Conservation (phyloP, 495 filamentous ascomycete genomes). For the Podospora conica region DNA sequence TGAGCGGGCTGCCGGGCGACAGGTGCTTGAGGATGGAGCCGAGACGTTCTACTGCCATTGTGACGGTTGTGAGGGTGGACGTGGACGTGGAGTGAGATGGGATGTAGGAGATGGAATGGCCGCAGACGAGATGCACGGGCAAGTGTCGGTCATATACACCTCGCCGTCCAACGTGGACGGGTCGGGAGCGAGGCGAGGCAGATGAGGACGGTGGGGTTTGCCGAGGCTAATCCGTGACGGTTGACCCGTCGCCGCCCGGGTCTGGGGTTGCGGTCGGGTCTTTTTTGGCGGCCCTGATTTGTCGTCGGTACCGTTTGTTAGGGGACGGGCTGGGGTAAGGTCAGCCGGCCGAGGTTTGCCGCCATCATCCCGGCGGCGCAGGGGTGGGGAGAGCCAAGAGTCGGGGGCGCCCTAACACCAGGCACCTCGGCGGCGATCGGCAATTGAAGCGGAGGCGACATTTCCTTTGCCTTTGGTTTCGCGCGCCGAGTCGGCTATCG, state of each 20-base stretch:
- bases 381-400: neutral
- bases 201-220: neutral
- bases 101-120: neutral
- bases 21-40: constrained; percentile 84
- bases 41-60: constrained; percentile 81
- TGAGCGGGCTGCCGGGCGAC: constrained; percentile 61
- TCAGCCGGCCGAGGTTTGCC: neutral
- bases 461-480: no score
- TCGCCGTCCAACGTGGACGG: neutral
- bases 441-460: neutral
- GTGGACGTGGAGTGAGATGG: neutral
- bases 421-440: neutral
- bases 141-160: neutral
- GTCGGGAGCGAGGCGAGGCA: neutral
- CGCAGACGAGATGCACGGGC: neutral
- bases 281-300: neutral
- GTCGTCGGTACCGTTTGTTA: neutral
- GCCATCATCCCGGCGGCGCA: neutral
- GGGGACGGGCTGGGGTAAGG: neutral
- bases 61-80: constrained; percentile 21
- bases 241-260: neutral
- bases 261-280: neutral
- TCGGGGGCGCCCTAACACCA: neutral
- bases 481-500: neutral
- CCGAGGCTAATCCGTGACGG: neutral